A percentile compares a stretch with the other conserved stretches of the same genome.
Evolutionary conservation across 2,329 filamentous ascomycete genomes (phyloP).

Genomic region (Ceratocystis eucalypticola): DNA sequence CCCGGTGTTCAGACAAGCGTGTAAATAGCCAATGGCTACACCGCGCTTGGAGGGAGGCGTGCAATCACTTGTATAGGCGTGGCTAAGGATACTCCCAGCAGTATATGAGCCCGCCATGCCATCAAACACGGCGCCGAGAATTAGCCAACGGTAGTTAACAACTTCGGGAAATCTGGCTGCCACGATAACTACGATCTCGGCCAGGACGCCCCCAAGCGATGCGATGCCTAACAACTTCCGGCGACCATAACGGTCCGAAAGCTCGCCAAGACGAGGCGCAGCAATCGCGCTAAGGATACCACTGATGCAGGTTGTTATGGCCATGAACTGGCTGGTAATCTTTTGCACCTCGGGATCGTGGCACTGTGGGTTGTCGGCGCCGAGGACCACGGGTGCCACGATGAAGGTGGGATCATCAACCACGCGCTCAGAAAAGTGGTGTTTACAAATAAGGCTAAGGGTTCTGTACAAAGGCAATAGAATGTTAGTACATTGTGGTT

Average conservation of each 20-base stretch:
- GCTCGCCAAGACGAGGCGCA: constrained; percentile 66
- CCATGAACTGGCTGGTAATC: constrained; percentile 62
- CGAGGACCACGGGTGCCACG: constrained; percentile 51
- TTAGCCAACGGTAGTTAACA: constrained; percentile 63
- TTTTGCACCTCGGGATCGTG: constrained; percentile 64
- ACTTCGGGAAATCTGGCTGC: constrained; percentile 60
- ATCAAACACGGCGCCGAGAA: constrained; percentile 65
- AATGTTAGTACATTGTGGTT: background rate
- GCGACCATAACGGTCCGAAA: constrained; percentile 79
- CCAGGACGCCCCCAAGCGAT: constrained; percentile 58
- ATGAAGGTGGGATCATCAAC: constrained; percentile 44
- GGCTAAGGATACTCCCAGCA: constrained; percentile 57
- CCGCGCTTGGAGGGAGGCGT: constrained; percentile 66
- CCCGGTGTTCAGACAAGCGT: constrained; percentile 79
- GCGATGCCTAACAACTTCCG: constrained; percentile 59
- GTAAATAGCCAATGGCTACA: constrained; percentile 77
- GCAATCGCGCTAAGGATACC: constrained; percentile 69
- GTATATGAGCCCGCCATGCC: constrained; percentile 84
- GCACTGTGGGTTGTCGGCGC: constrained; percentile 65
- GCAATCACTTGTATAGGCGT: constrained; percentile 84
- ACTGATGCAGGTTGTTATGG: constrained; percentile 59
- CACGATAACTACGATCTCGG: constrained; percentile 64
- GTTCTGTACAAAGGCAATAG: constrained; percentile 1
- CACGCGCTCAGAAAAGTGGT: constrained; percentile 49
- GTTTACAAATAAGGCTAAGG: constrained; percentile 57